Percentiles rank a stretch among this genome's conserved stretches.
Conservation (phyloP, 1,284 basidiomycete genomes). For the Boletus sp. region DNA sequence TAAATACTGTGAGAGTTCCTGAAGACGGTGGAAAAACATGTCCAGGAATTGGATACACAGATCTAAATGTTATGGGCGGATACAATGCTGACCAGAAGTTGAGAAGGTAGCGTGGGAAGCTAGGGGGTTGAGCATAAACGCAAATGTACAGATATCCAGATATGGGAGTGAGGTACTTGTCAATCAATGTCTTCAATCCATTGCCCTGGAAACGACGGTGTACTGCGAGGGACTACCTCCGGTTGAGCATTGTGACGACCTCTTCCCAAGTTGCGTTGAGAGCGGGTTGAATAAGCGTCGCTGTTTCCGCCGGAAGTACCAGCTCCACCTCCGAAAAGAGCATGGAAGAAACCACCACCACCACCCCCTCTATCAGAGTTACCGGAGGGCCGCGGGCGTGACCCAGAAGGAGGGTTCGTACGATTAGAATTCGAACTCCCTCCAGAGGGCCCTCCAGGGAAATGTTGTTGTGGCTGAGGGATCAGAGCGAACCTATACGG, state of each 20-base stretch:
- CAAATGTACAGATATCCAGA: constrained; percentile 3
- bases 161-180: constrained; percentile 4
- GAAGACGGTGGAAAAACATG: background rate
- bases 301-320: constrained; percentile 16
- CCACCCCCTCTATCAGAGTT: constrained; percentile 18
- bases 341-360: constrained; percentile 22
- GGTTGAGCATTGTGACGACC: constrained; percentile 8
- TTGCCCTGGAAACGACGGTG: constrained; percentile 28
- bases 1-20: background rate
- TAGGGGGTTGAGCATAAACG: background rate
- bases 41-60: constrained; percentile 14
- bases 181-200: constrained; percentile 33
- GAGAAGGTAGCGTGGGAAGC: constrained; percentile 14
- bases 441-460: constrained; percentile 23
- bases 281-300: constrained; percentile 11
- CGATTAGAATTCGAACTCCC: constrained; percentile 15
- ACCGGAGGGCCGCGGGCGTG: constrained; percentile 18
- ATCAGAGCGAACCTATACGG: constrained; percentile 23
- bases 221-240: constrained; percentile 7
- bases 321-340: constrained; percentile 28
- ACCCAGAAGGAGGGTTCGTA: constrained; percentile 18
- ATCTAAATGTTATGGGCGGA: constrained; percentile 16
- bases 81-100: constrained; percentile 11
- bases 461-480: constrained; percentile 27
- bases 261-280: constrained; percentile 10